These are phyloP conservation scores for Tylopilus intermedius DNA, from an alignment of 768 basidiomycete genomes.

Conservation along the genomic window DNA sequence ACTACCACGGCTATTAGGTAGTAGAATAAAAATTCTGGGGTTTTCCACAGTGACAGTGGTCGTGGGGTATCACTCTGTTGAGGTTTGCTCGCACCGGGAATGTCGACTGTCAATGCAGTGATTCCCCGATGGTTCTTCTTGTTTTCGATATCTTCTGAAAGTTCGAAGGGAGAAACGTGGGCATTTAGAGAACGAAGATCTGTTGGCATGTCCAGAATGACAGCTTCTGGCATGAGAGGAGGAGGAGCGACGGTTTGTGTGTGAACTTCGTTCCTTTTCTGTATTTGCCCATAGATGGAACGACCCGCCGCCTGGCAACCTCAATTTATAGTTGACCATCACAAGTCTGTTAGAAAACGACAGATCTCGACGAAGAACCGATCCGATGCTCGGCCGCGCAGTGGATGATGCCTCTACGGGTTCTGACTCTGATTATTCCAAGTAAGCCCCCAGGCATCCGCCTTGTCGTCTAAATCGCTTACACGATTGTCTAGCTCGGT, in stretches of 20 bases:
- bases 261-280: slow-evolving; percentile 16
- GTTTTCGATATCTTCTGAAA: slow-evolving; percentile 8
- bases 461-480: slow-evolving; percentile 5
- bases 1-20: slow-evolving; percentile 52
- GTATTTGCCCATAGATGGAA: background rate
- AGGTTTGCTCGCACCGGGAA: slow-evolving; percentile 41
- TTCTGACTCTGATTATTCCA: slow-evolving; percentile 94
- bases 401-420: slow-evolving; percentile 89
- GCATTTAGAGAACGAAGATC: slow-evolving; percentile 23
- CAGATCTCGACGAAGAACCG: slow-evolving; percentile 14
- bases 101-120: slow-evolving; percentile 50
- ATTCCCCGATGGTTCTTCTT: slow-evolving; percentile 27
- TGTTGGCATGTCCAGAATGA: slow-evolving; percentile 33
- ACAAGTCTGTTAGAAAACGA: background rate
- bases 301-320: too few relatives aligned
- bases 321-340: too few relatives aligned
- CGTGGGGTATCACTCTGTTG: slow-evolving; percentile 21
- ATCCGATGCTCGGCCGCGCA: slow-evolving; percentile 38
- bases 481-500: slow-evolving; percentile 25
- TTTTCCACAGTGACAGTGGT: slow-evolving; percentile 64
- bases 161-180: slow-evolving; percentile 12
- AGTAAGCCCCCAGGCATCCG: slow-evolving; percentile 45
- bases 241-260: background rate
- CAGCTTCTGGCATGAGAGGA: slow-evolving; percentile 25
- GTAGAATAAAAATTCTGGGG: slow-evolving; percentile 79